Conservation (phyloP, 768 basidiomycete species). For the Suillus discolor region DNA sequence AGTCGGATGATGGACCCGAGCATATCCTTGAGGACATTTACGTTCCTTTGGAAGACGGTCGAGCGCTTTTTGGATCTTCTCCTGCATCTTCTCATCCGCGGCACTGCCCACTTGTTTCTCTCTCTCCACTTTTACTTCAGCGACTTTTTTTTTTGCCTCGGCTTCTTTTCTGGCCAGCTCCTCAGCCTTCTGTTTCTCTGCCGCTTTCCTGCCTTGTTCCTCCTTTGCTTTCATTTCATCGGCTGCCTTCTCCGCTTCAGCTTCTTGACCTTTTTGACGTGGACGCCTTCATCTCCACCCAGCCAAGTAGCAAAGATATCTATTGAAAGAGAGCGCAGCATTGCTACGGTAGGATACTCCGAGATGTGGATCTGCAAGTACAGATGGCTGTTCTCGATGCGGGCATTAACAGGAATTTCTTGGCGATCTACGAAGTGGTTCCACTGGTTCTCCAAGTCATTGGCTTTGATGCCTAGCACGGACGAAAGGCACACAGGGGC, state of each 20-base stretch:
- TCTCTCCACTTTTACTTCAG: no score
- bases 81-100: neutral
- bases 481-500: neutral
- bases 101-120: no score
- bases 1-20: neutral
- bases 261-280: neutral
- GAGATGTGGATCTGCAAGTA: neutral
- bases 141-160: no score
- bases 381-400: neutral
- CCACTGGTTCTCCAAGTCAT: neutral
- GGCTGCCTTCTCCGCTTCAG: neutral
- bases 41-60: neutral
- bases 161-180: neutral
- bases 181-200: neutral
- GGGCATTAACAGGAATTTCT: neutral
- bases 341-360: neutral
- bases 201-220: neutral
- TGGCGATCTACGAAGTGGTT: neutral
- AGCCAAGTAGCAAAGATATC: constrained; percentile 1
- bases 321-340: neutral
- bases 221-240: no score
- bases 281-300: neutral
- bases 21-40: neutral
- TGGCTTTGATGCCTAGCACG: neutral
- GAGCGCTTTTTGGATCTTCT: neutral